phyloP scores from a whole-genome alignment of 805 yeast genomes.

The Suhomyces kilbournensis region DNA sequence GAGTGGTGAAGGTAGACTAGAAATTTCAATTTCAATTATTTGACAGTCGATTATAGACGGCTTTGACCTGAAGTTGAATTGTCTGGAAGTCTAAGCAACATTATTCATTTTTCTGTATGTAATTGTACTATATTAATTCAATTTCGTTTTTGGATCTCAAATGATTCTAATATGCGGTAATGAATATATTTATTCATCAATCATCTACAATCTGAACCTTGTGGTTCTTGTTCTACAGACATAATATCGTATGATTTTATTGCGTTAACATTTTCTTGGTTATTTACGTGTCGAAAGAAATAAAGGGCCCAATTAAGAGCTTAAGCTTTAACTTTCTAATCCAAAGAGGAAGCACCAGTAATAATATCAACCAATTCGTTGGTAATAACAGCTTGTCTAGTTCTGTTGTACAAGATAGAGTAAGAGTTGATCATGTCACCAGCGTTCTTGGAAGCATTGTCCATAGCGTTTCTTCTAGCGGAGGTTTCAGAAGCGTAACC shows the following conservation, averaged over 20 bases:
- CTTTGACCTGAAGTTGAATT: not conserved
- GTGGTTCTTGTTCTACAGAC: not conserved
- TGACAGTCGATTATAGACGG: not conserved
- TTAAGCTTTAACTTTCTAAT: constrained; percentile 41
- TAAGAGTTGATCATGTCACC: constrained; percentile 97
- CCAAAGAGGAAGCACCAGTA: constrained; percentile 99
- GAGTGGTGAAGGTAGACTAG: constrained; percentile 54
- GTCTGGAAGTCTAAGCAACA: not conserved
- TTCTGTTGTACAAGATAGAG: constrained; percentile 98
- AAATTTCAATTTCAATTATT: not conserved
- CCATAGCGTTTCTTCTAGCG: constrained; percentile 99
- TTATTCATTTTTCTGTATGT: not conserved
- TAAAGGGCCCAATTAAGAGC: not conserved
- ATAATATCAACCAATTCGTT: constrained; percentile 99
- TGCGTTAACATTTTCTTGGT: not conserved
- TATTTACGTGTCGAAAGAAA: not conserved
- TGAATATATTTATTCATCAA: not conserved
- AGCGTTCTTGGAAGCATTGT: constrained; percentile 98
- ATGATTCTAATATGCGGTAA: not conserved
- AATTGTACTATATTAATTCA: not conserved
- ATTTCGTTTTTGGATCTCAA: not conserved
- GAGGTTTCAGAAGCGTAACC: constrained; percentile 98
- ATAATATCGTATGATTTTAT: constrained; percentile 5
- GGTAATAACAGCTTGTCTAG: constrained; percentile 98
- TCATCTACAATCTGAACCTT: not conserved